Evolutionary conservation across 1,139 yeast species (phyloP).

Genomic region (Suhomyces chickasaworum): DNA sequence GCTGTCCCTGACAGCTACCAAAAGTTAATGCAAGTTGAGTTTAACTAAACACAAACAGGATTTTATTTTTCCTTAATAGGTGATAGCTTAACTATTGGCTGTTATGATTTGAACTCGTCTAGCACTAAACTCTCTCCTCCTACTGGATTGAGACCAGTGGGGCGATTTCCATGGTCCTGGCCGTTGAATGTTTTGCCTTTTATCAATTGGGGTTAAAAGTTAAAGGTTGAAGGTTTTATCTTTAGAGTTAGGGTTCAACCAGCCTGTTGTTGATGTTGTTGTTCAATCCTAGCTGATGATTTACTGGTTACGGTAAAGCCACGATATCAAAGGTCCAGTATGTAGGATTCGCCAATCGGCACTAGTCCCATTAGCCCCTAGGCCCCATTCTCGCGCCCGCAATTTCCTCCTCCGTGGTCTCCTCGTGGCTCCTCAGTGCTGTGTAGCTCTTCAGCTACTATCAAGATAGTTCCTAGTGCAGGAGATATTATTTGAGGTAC

Average conservation of each 20-base stretch:
- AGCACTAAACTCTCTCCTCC: background rate
- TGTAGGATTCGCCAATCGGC: background rate
- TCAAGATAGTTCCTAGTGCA: conserved; percentile 3
- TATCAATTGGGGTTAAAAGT: too few species aligned
- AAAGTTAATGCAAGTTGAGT: conserved; percentile 4
- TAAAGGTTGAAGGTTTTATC: too few species aligned
- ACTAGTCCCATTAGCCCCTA: background rate
- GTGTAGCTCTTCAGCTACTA: background rate
- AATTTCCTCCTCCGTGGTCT: background rate
- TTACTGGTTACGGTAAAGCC: too few species aligned
- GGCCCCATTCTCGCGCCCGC: background rate
- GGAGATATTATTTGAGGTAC: conserved; percentile 1
- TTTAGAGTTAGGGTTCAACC: background rate
- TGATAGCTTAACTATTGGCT: conserved; percentile 1
- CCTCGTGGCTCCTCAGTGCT: background rate
- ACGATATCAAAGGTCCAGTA: too few species aligned
- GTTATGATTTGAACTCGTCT: conserved; percentile 5
- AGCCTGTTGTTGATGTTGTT: background rate
- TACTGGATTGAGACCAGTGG: conserved; percentile 2
- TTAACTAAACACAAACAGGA: conserved; percentile 1
- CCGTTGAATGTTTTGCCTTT: conserved; percentile 6
- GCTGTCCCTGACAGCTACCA: conserved; percentile 15
- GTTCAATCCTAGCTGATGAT: too few species aligned
- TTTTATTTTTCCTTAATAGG: conserved; percentile 2
- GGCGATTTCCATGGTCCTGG: conserved; percentile 4